Conservation (phyloP, 2,329 filamentous ascomycete species). For the Trichoderma guizhouense region DNA sequence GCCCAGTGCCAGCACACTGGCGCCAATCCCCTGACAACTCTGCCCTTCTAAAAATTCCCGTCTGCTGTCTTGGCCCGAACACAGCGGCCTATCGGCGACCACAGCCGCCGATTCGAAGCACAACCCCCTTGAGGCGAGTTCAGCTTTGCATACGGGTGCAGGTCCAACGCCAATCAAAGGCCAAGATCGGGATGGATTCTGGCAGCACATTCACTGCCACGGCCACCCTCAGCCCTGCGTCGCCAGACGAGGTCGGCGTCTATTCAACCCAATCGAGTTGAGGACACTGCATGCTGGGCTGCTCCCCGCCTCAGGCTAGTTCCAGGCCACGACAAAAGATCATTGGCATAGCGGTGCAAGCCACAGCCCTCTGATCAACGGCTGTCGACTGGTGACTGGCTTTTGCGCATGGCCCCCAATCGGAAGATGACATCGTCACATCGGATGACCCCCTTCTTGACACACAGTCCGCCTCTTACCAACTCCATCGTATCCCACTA, state of each 20-base stretch:
- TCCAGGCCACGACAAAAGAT: constrained; percentile 27
- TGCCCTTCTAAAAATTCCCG: constrained; percentile 10
- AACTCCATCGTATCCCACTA: neutral
- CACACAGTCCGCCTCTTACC: neutral
- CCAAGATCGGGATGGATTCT: constrained; percentile 10
- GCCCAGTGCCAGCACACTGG: neutral
- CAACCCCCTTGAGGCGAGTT: constrained; percentile 1
- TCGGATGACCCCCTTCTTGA: constrained; percentile 9
- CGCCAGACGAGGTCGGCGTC: constrained; percentile 24
- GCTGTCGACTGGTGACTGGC: constrained; percentile 26
- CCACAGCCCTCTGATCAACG: constrained; percentile 23
- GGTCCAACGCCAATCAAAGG: constrained; percentile 17
- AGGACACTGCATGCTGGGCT: neutral
- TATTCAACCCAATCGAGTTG: constrained; percentile 32
- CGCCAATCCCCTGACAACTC: neutral
- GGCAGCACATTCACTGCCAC: constrained; percentile 16
- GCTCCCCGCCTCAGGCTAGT: neutral
- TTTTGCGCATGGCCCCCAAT: constrained; percentile 27
- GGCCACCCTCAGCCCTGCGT: constrained; percentile 18
- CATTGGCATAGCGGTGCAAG: constrained; percentile 27
- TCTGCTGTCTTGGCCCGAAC: neutral
- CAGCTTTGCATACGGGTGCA: constrained; percentile 11
- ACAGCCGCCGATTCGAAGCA: constrained; percentile 4
- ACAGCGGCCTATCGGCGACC: constrained; percentile 7
- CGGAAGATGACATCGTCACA: constrained; percentile 29